phyloP scores from a whole-genome alignment of 2,329 filamentous ascomycete genomes.

The Monilinia laxa region DNA sequence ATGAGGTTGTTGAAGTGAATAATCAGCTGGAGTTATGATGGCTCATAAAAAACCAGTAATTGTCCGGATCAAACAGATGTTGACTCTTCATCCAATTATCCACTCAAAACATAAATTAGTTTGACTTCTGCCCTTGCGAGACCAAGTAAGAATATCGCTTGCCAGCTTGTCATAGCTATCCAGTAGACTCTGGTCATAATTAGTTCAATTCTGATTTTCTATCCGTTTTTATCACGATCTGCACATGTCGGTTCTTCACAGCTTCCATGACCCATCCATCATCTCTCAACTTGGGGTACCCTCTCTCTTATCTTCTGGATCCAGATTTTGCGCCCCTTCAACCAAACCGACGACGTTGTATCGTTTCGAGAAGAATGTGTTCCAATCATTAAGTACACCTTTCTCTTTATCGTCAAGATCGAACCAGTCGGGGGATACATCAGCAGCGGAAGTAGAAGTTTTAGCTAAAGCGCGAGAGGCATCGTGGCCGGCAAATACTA shows the following conservation, averaged over 20 bases:
- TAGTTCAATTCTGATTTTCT: not conserved
- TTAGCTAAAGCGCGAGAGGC: constrained; percentile 87
- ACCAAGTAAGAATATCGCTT: not conserved
- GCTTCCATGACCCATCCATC: not conserved
- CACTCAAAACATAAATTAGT: not conserved
- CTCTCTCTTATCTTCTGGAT: constrained; percentile 14
- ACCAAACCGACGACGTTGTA: constrained; percentile 78
- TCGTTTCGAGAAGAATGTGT: constrained; percentile 92
- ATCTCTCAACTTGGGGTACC: constrained; percentile 3
- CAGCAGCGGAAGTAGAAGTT: constrained; percentile 82
- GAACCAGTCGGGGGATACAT: constrained; percentile 79
- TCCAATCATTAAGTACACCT: constrained; percentile 84
- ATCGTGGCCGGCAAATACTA: constrained; percentile 95
- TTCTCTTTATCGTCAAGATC: constrained; percentile 84
- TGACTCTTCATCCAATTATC: not conserved
- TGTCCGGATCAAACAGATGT: not conserved
- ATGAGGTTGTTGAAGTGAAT: not conserved
- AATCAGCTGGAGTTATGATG: not conserved
- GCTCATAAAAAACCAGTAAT: not conserved
- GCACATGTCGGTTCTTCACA: not conserved
- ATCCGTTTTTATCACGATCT: not conserved
- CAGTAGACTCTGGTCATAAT: not conserved
- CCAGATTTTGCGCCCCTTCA: constrained; percentile 19
- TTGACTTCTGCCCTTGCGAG: not conserved
- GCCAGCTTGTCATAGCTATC: not conserved